Percentiles rank a stretch among this genome's conserved stretches.
Evolutionary conservation across 345 rosid species (phyloP).

Genomic region (Ceriops tagal): DNA sequence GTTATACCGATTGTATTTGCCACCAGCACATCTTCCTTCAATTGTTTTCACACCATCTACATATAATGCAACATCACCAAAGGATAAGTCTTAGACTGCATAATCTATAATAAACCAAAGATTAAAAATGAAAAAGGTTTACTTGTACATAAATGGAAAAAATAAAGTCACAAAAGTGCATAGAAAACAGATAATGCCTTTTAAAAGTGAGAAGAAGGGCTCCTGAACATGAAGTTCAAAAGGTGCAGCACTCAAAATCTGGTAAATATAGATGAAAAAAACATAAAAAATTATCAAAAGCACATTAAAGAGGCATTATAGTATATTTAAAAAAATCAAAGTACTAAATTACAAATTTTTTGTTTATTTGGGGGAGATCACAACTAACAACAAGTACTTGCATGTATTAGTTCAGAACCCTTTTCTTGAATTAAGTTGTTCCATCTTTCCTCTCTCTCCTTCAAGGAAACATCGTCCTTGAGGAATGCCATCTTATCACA

Average conservation of each 20-base stretch:
- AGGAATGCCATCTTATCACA: slow-evolving; percentile 21
- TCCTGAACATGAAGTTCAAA: slow-evolving; percentile 48
- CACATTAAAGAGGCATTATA: not conserved
- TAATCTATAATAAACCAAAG: not conserved
- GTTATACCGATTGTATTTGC: slow-evolving; percentile 36
- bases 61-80: slow-evolving; percentile 14
- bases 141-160: not conserved
- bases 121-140: not conserved
- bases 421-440: slow-evolving; percentile 28
- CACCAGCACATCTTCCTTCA: slow-evolving; percentile 46
- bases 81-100: slow-evolving; percentile 5
- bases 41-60: slow-evolving; percentile 46
- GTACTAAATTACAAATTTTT: not conserved
- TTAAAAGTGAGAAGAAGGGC: slow-evolving; percentile 42
- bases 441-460: slow-evolving; percentile 43
- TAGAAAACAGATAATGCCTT: slow-evolving; percentile 33
- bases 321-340: not conserved
- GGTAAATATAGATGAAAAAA: slow-evolving; percentile 1
- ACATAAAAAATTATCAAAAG: slow-evolving; percentile 1
- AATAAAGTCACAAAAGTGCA: not conserved
- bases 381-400: slow-evolving; percentile 11
- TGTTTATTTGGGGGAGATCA: too few relatives aligned
- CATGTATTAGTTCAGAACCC: slow-evolving; percentile 40
- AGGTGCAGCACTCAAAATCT: slow-evolving; percentile 33
- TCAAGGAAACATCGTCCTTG: slow-evolving; percentile 22